phyloP scores from a whole-genome alignment of 176 grass and related monocot species.

The Dactylis glomerata region DNA sequence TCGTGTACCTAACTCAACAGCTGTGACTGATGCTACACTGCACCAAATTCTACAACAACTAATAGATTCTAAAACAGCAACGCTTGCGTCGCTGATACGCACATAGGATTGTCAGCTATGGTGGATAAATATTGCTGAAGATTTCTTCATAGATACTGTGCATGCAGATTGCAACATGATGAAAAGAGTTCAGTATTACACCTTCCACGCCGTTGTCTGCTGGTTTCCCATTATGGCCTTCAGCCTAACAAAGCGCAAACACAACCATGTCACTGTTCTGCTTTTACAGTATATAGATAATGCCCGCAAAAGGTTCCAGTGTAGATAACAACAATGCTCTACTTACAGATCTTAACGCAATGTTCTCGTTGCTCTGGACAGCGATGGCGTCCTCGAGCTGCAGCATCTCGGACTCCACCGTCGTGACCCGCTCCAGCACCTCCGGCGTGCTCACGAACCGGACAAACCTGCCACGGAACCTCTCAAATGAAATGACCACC shows the following conservation, averaged over 20 bases:
- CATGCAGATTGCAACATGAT: not conserved
- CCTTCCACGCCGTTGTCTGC: conserved; percentile 55
- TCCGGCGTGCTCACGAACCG: conserved; percentile 96
- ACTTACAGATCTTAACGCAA: conserved; percentile 58
- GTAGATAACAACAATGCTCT: not conserved
- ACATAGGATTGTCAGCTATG: not conserved
- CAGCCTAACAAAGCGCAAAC: conserved; percentile 46
- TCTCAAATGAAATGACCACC: conserved; percentile 25
- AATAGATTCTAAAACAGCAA: conserved; percentile 26
- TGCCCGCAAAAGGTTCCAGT: too few species aligned
- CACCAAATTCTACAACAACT: not conserved
- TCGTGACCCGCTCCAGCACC: conserved; percentile 82
- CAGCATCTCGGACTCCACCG: conserved; percentile 86
- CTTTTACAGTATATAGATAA: not conserved
- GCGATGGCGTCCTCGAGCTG: conserved; percentile 82
- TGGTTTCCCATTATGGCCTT: conserved; percentile 50
- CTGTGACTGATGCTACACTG: conserved; percentile 7
- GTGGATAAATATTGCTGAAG: not conserved
- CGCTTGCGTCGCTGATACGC: not conserved
- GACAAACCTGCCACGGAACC: conserved; percentile 74
- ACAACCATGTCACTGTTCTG: conserved; percentile 13
- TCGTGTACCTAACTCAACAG: conserved; percentile 21
- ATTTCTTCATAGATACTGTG: not conserved
- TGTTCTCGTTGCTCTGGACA: conserved; percentile 56
- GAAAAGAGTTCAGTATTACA: not conserved